A percentile compares a stretch with the other conserved stretches of the same genome.
Conservation (phyloP, 2,329 filamentous ascomycete species). For the Sclerotinia sclerotiorum region DNA sequence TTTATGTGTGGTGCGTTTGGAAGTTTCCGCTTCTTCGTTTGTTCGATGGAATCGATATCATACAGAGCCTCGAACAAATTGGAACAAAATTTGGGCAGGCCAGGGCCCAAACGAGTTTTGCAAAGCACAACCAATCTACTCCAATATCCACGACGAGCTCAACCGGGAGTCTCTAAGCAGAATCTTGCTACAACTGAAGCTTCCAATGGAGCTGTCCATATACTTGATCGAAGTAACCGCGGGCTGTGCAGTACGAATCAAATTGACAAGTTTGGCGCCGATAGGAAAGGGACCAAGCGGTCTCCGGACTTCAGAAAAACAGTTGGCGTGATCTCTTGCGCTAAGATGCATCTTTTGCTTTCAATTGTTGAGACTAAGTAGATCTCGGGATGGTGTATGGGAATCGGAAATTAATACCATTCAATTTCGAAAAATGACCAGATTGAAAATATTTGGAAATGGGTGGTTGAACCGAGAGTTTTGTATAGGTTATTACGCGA, state of each 20-base stretch:
- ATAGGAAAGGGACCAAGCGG: constrained; percentile 7
- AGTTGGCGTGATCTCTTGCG: background rate
- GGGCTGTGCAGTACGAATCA: background rate
- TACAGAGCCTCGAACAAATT: background rate
- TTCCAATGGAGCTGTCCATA: background rate
- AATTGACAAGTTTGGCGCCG: background rate
- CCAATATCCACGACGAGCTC: background rate
- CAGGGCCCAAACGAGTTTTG: no score
- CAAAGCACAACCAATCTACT: background rate
- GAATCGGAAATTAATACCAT: background rate
- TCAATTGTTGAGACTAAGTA: background rate
- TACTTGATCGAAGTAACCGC: background rate
- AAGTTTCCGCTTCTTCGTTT: background rate
- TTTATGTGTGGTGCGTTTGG: background rate
- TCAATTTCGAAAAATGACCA: background rate
- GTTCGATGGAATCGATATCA: background rate
- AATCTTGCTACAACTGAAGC: background rate
- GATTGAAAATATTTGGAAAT: background rate
- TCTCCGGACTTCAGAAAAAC: background rate
- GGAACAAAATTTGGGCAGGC: background rate
- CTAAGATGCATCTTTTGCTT: background rate
- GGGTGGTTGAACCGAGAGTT: no score
- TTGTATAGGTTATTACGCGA: no score
- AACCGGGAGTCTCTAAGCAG: background rate
- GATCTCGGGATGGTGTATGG: background rate